A percentile compares a stretch with the other conserved stretches of the same genome.
Conservation (phyloP, 2,329 filamentous ascomycete genomes). For the Drechslerella coelobrocha region DNA sequence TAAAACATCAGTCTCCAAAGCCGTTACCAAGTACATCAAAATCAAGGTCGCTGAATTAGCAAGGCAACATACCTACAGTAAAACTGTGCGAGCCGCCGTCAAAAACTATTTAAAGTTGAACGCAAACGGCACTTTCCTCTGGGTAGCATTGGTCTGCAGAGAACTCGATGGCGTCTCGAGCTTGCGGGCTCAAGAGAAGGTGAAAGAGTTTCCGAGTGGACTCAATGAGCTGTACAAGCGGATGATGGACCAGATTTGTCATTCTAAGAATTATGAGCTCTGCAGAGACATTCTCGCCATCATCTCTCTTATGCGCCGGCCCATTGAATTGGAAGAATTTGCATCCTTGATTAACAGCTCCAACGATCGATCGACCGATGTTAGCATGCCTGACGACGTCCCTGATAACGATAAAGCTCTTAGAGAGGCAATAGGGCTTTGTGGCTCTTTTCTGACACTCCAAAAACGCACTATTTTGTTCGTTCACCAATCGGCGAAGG, state of each 20-base stretch:
- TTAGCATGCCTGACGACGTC: not conserved
- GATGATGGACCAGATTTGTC: slow-evolving; percentile 57
- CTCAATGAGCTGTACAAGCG: slow-evolving; percentile 58
- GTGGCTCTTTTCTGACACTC: slow-evolving; percentile 5
- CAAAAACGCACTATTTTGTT: not conserved
- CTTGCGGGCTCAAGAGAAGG: slow-evolving; percentile 53
- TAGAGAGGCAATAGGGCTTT: not conserved
- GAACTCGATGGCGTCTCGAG: slow-evolving; percentile 57
- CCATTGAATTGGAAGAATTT: slow-evolving; percentile 13
- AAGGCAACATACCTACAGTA: slow-evolving; percentile 53
- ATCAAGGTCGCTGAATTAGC: slow-evolving; percentile 57
- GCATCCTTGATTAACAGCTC: not conserved
- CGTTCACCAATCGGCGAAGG: slow-evolving; percentile 1
- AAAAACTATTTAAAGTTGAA: slow-evolving; percentile 55
- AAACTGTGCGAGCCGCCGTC: slow-evolving; percentile 47
- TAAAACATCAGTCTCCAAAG: slow-evolving; percentile 55
- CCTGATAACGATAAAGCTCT: not conserved
- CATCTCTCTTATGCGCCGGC: slow-evolving; percentile 31
- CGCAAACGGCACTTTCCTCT: slow-evolving; percentile 60
- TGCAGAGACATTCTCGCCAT: slow-evolving; percentile 58
- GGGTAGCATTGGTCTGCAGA: slow-evolving; percentile 61
- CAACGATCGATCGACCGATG: slow-evolving; percentile 1
- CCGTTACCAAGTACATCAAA: slow-evolving; percentile 59
- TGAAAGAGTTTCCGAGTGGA: slow-evolving; percentile 56
- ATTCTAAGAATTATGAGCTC: slow-evolving; percentile 54